phyloP scores from a whole-genome alignment of 2,329 filamentous ascomycete genomes.

The Fusarium hainanense region DNA sequence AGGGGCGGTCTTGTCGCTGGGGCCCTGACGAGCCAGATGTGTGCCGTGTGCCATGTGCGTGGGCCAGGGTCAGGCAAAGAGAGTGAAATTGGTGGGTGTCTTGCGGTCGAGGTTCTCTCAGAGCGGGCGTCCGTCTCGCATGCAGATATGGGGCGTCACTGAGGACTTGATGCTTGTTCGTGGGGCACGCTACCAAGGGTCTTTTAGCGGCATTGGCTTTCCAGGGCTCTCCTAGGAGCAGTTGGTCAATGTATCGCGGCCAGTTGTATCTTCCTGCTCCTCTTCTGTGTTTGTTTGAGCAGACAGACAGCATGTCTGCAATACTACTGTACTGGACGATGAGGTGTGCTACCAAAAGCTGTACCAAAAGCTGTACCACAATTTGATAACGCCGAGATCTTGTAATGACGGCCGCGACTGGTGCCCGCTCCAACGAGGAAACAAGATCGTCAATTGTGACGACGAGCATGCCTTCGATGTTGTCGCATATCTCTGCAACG shows the following conservation, averaged over 20 bases:
- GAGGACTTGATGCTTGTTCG: slow-evolving; percentile 36
- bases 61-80: slow-evolving; percentile 42
- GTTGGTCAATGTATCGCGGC: slow-evolving; percentile 16
- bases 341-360: slow-evolving; percentile 32
- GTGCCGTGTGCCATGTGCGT: slow-evolving; percentile 38
- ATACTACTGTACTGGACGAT: slow-evolving; percentile 16
- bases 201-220: slow-evolving; percentile 16
- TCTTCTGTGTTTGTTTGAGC: not conserved
- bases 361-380: slow-evolving; percentile 6
- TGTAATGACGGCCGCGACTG: slow-evolving; percentile 28
- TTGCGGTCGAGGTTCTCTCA: slow-evolving; percentile 38
- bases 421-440: slow-evolving; percentile 41
- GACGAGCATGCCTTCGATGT: slow-evolving; percentile 20
- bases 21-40: slow-evolving; percentile 32
- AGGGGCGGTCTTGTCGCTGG: slow-evolving; percentile 22
- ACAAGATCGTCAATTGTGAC: slow-evolving; percentile 44
- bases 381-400: slow-evolving; percentile 1
- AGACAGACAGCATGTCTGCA: not conserved
- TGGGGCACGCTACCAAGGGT: slow-evolving; percentile 40
- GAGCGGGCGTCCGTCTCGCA: slow-evolving; percentile 41
- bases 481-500: slow-evolving; percentile 21
- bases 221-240: slow-evolving; percentile 20
- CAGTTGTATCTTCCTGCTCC: not conserved
- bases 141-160: slow-evolving; percentile 44
- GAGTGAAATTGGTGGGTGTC: slow-evolving; percentile 31